Evolutionary conservation across 2,329 filamentous ascomycete species (phyloP).

Genomic region (Cercospora citrullina): DNA sequence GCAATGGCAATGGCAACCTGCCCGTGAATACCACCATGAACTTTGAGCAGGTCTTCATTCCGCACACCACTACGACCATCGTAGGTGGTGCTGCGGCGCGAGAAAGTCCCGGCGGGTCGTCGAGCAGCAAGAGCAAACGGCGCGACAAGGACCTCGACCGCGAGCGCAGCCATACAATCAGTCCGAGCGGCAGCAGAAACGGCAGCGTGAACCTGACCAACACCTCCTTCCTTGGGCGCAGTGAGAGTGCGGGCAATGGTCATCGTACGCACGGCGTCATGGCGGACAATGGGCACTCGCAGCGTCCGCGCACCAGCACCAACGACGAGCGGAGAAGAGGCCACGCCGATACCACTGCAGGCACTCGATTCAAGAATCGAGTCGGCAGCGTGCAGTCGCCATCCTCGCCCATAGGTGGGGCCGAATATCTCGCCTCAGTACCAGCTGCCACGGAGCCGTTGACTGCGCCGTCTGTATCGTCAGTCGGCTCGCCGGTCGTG

Average conservation of each 20-base stretch:
- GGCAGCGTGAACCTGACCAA: conserved; percentile 26
- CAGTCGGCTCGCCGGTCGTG: conserved; percentile 33
- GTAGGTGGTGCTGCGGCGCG: conserved; percentile 28
- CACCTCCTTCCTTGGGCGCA: conserved; percentile 26
- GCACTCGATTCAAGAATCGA: conserved; percentile 57
- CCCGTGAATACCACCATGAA: conserved; percentile 33
- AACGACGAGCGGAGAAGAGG: conserved; percentile 50
- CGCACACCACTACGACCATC: conserved; percentile 34
- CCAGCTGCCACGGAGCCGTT: conserved; percentile 33
- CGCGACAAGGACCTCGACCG: conserved; percentile 15
- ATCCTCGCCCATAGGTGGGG: conserved; percentile 46
- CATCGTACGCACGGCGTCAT: conserved; percentile 26
- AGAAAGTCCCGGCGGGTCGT: conserved; percentile 18
- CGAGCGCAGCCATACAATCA: conserved; percentile 21
- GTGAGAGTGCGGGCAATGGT: conserved; percentile 33
- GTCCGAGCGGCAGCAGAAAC: conserved; percentile 32
- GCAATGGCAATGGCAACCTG: conserved; percentile 18
- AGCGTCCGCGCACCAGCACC: conserved; percentile 53
- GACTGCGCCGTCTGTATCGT: conserved; percentile 35
- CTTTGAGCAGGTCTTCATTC: conserved; percentile 36
- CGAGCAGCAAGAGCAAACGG: conserved; percentile 26
- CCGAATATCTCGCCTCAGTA: conserved; percentile 38
- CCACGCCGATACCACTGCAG: conserved; percentile 44
- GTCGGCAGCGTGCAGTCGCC: conserved; percentile 71
- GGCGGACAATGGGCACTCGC: conserved; percentile 21